phyloP scores from a whole-genome alignment of 2,329 filamentous ascomycete genomes.

The Talaromyces sp. region DNA sequence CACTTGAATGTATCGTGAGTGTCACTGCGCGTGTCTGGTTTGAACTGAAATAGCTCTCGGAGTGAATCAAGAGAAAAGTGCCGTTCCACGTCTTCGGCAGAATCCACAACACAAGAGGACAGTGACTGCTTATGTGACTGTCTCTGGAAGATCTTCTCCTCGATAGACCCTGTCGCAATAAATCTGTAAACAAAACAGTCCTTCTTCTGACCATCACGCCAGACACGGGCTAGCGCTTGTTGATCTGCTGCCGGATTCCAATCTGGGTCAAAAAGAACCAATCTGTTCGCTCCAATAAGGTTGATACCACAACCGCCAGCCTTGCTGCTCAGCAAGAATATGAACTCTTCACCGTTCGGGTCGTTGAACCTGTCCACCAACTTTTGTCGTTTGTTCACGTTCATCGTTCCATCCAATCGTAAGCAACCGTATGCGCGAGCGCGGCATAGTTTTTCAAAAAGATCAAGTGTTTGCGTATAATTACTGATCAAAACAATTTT shows the following conservation, averaged over 20 bases:
- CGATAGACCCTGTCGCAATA: slow-evolving; percentile 94
- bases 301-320: slow-evolving; percentile 96
- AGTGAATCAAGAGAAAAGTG: slow-evolving; percentile 91
- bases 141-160: slow-evolving; percentile 98
- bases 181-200: slow-evolving; percentile 99
- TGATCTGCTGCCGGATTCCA: slow-evolving; percentile 99
- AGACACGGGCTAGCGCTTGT: slow-evolving; percentile 92
- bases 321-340: slow-evolving; percentile 95
- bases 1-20: slow-evolving; percentile 99
- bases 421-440: slow-evolving; percentile 77
- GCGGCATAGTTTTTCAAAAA: slow-evolving; percentile 88
- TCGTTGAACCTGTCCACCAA: slow-evolving; percentile 98
- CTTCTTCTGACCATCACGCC: slow-evolving; percentile 98
- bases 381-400: slow-evolving; percentile 93
- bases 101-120: slow-evolving; percentile 93
- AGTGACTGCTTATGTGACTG: slow-evolving; percentile 97
- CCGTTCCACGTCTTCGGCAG: slow-evolving; percentile 91
- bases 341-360: slow-evolving; percentile 79
- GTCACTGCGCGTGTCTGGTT: slow-evolving; percentile 76
- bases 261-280: slow-evolving; percentile 93
- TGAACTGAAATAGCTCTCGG: slow-evolving; percentile 90
- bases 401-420: slow-evolving; percentile 94
- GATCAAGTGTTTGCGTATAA: slow-evolving; percentile 91
- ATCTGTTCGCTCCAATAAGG: slow-evolving; percentile 85
- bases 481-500: slow-evolving; percentile 99